phyloP scores from a whole-genome alignment of 2,329 filamentous ascomycete genomes.

The Trichoderma asperellum region DNA sequence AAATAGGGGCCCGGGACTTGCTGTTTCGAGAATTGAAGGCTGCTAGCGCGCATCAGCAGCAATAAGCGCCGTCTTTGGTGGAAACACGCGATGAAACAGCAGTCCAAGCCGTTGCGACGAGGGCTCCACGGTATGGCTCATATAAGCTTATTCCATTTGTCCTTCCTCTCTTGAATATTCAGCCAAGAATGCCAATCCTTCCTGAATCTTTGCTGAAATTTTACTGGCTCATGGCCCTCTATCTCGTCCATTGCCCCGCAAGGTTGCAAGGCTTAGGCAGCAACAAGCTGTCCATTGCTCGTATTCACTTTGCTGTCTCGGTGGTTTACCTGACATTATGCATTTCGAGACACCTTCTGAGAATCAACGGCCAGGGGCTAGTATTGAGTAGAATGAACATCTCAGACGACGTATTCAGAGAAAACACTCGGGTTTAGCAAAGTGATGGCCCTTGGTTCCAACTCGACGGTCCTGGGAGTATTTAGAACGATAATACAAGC shows the following conservation, averaged over 20 bases:
- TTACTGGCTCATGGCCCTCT: neutral
- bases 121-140: no score
- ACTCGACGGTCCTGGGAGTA: neutral
- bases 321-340: neutral
- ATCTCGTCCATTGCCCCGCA: neutral
- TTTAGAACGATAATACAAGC: neutral
- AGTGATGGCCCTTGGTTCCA: neutral
- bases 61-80: neutral
- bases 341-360: neutral
- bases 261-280: neutral
- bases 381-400: neutral
- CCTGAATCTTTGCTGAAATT: neutral
- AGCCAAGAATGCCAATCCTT: neutral
- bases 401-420: neutral
- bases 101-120: neutral
- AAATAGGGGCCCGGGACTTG: constrained; percentile 9
- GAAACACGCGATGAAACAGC: neutral
- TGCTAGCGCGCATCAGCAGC: neutral
- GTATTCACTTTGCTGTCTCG: neutral
- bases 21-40: constrained; percentile 7
- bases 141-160: neutral
- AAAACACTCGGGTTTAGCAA: neutral
- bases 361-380: neutral
- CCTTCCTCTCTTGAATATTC: neutral
- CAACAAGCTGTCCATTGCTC: neutral